These are phyloP conservation scores for Pyricularia grisea DNA, from an alignment of 2,329 filamentous ascomycete species.

Conservation along the genomic window DNA sequence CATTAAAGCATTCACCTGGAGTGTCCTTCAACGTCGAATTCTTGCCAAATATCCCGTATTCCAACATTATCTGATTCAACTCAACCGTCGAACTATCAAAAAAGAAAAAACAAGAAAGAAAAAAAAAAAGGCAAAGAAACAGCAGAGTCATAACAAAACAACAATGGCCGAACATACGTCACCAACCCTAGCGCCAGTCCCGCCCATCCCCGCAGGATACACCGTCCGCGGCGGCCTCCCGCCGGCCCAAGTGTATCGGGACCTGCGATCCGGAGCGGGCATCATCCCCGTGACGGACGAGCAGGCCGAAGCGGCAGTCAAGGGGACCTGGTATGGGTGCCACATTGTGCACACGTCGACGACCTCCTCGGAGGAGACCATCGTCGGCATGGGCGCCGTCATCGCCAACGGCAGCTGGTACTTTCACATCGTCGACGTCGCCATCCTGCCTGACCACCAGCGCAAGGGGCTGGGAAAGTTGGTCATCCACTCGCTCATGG, in stretches of 20 bases:
- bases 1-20: neutral
- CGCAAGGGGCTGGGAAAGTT: slow-evolving; percentile 34
- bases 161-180: neutral
- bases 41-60: neutral
- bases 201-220: slow-evolving; percentile 23
- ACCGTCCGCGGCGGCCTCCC: slow-evolving; percentile 24
- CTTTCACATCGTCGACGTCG: slow-evolving; percentile 40
- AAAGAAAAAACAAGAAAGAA: neutral
- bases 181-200: neutral
- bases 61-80: neutral
- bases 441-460: slow-evolving; percentile 37
- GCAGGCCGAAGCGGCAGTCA: slow-evolving; percentile 23
- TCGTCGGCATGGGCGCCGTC: slow-evolving; percentile 39
- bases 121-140: neutral
- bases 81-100: neutral
- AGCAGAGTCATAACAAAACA: neutral
- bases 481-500: slow-evolving; percentile 31
- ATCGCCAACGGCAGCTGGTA: slow-evolving; percentile 40
- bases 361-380: neutral
- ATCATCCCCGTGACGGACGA: slow-evolving; percentile 24
- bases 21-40: neutral
- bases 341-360: slow-evolving; percentile 20
- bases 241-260: slow-evolving; percentile 22
- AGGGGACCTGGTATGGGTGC: slow-evolving; percentile 32
- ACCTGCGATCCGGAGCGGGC: slow-evolving; percentile 25